Evolutionary conservation across 1,139 yeast species (phyloP), one percentile per base, ranked within the genome.

Genomic region (Scheffersomyces illinoinensis): DNA sequence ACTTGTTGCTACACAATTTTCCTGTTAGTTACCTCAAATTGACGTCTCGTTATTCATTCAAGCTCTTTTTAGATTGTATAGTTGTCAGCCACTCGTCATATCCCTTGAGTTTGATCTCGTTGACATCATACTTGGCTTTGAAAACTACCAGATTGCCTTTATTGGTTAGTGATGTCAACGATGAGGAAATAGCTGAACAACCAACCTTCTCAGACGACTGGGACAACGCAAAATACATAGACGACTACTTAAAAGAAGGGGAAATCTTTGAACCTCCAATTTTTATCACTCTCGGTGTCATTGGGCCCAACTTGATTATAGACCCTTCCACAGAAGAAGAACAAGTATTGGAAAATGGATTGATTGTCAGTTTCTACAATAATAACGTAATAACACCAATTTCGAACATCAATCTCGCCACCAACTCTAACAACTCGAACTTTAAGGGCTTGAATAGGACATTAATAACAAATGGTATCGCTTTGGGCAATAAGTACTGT

Each of bases 181-280:
- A 83, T 64, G 78, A 76, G 53, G 85, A 84, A 57, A 75, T 90
- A 19, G 97, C 91, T 68, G 97, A 93, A 72, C 88, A 91, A 63
- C 98, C 98, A 1, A 91, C 93, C 0, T 93, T 93, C 69, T 88
- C 93, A 53, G 98, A 93, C 68, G 97, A 87, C 70, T 93, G 90
- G 95, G 89, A 81, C 68, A 80, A 77, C 63, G 85, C 89, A 47
- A 79, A 67, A 58, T 81, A 71, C 53, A 73, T 90, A 48, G 78
- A 83, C 2, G 75, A 73, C 5, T 64, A 68, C 53, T 68, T 74
- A 8, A 67, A 69, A 51, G 68, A 68, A 5, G 61, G 59, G 2
- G 57, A 58, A n/a, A 58, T 59, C 0, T 85, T 85, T 74, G 81
- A 81, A 55, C 96, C 97, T 1, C 97, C 98, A 0, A 75, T 93